Conservation (phyloP, 139 green algal species). For the Eudorina sp. region DNA sequence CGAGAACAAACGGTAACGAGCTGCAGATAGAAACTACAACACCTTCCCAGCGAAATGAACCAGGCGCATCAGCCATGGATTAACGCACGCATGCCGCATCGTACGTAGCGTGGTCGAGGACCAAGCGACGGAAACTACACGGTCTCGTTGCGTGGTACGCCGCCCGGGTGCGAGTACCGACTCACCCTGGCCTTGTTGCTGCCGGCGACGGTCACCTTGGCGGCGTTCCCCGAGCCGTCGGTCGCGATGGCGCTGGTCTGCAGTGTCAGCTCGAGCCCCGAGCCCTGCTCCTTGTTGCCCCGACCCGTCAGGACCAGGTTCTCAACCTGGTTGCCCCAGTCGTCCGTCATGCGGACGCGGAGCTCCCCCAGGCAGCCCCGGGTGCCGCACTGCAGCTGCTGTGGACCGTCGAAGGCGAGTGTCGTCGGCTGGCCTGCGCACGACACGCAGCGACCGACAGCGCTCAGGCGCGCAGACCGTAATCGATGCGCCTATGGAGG, state of each 20-base stretch:
- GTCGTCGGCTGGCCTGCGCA: slow-evolving; percentile 56
- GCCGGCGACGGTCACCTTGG: slow-evolving; percentile 59
- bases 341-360: slow-evolving; percentile 61
- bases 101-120: too few relatives aligned
- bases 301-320: background rate
- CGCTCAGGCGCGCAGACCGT: too few relatives aligned
- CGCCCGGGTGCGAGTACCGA: slow-evolving; percentile 34
- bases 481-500: too few relatives aligned
- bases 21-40: too few relatives aligned
- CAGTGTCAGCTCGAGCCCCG: slow-evolving; percentile 61
- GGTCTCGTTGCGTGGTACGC: too few relatives aligned
- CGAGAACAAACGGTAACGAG: too few relatives aligned
- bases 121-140: too few relatives aligned
- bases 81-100: too few relatives aligned
- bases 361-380: slow-evolving; percentile 59
- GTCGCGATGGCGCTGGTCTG: slow-evolving; percentile 58
- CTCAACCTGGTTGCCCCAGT: slow-evolving; percentile 63
- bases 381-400: slow-evolving; percentile 59
- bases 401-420: slow-evolving; percentile 66
- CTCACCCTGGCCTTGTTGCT: slow-evolving; percentile 72
- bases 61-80: too few relatives aligned
- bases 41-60: too few relatives aligned
- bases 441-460: too few relatives aligned
- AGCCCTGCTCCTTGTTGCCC: background rate
- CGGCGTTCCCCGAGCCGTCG: slow-evolving; percentile 63